Evolutionary conservation across 768 basidiomycete genomes (phyloP).

Genomic region (Tylopilus vinaceipallidus): DNA sequence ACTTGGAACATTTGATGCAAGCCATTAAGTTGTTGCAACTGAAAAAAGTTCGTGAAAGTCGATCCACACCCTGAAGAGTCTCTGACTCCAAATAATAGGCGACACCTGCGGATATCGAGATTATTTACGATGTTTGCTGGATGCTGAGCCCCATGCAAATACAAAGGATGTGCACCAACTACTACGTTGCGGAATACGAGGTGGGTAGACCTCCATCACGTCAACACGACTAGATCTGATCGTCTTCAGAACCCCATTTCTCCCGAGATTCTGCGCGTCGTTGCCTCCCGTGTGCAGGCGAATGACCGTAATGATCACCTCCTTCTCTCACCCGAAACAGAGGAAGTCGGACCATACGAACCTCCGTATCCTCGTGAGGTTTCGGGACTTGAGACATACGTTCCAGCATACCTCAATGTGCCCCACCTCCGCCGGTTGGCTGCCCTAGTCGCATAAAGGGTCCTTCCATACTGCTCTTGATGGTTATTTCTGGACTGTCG

Average conservation of each 20-base stretch:
- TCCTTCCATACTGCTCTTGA: background rate
- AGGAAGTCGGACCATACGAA: conserved; percentile 96
- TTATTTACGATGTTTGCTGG: conserved; percentile 99
- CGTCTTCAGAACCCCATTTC: conserved; percentile 84
- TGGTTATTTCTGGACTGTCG: background rate
- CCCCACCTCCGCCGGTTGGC: conserved; percentile 86
- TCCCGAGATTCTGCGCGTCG: conserved; percentile 94
- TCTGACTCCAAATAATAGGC: conserved; percentile 48
- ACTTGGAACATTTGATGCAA: conserved; percentile 99
- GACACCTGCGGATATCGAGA: conserved; percentile 93
- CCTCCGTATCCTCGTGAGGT: conserved; percentile 93
- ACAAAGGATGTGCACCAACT: conserved; percentile 98
- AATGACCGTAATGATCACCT: conserved; percentile 98
- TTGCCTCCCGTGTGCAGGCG: conserved; percentile 92
- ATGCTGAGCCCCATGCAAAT: conserved; percentile 99
- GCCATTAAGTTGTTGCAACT: conserved; percentile 96
- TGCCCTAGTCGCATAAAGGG: conserved; percentile 70
- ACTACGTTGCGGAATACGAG: conserved; percentile 99
- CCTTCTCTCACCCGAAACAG: conserved; percentile 91
- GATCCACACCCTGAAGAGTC: background rate
- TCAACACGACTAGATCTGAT: background rate
- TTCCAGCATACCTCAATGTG: conserved; percentile 88
- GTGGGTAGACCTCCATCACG: conserved; percentile 39
- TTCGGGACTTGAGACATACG: conserved; percentile 93
- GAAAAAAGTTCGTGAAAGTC: conserved; percentile 72